phyloP scores from a whole-genome alignment of 192 early-diverging fungal species.

The Dissophora globulifera region DNA sequence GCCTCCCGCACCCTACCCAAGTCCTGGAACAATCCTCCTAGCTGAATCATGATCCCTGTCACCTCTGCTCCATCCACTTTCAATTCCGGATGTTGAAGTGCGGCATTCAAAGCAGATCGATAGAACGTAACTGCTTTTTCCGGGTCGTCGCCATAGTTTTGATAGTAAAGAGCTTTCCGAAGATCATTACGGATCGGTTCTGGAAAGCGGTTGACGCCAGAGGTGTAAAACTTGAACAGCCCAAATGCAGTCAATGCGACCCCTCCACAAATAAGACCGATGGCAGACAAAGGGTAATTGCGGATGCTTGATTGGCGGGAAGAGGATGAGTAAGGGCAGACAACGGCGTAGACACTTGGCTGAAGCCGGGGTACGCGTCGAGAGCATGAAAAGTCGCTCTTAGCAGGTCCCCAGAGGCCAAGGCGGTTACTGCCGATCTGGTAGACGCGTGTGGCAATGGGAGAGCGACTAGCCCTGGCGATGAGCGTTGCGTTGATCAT shows the following conservation, averaged over 20 bases:
- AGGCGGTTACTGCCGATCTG: too few species aligned
- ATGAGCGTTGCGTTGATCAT: too few species aligned
- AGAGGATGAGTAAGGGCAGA: background rate
- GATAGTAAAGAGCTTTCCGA: constrained; percentile 65
- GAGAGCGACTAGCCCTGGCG: too few species aligned
- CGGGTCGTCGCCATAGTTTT: constrained; percentile 60
- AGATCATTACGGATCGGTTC: constrained; percentile 59
- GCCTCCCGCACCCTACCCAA: constrained; percentile 58
- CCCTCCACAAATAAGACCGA: constrained; percentile 53
- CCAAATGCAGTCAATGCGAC: constrained; percentile 52
- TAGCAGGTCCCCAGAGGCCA: too few species aligned
- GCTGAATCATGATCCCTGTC: constrained; percentile 70
- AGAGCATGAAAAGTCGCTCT: too few species aligned
- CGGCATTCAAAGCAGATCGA: constrained; percentile 56
- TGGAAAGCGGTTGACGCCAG: constrained; percentile 64
- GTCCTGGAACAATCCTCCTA: constrained; percentile 59
- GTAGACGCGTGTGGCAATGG: too few species aligned
- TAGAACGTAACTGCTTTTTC: constrained; percentile 58
- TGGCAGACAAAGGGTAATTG: constrained; percentile 23
- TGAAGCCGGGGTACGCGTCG: too few species aligned
- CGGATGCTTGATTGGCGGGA: too few species aligned
- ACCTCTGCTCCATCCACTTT: constrained; percentile 59
- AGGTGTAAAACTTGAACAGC: constrained; percentile 62
- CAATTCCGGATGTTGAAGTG: constrained; percentile 52
- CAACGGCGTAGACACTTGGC: background rate